Conservation (phyloP, 805 yeast genomes). For the Pichia nanzhaoensis region DNA sequence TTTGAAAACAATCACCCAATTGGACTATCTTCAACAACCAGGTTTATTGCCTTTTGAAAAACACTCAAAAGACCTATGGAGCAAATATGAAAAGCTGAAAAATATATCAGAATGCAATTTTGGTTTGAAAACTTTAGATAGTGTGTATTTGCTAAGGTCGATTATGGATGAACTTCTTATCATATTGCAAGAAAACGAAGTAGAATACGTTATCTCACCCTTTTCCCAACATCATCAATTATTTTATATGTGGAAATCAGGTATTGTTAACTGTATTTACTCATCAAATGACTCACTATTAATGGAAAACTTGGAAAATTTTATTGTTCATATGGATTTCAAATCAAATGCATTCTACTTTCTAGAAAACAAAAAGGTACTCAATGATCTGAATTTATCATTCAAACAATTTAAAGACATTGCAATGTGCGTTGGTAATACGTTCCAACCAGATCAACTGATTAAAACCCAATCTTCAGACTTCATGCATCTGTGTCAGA, state of each 20-base stretch:
- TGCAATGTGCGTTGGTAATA: conserved; percentile 73
- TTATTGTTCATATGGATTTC: conserved; percentile 67
- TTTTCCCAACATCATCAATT: conserved; percentile 76
- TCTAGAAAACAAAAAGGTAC: conserved; percentile 50
- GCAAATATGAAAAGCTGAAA: conserved; percentile 20
- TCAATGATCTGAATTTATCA: conserved; percentile 54
- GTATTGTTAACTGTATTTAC: conserved; percentile 63
- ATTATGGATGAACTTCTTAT: conserved; percentile 50
- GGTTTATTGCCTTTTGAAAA: conserved; percentile 31
- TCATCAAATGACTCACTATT: conserved; percentile 80
- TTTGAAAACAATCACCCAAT: conserved; percentile 35
- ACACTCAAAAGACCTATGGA: conserved; percentile 44
- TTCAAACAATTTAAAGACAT: conserved; percentile 69
- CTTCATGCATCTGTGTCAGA: not conserved
- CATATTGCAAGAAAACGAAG: conserved; percentile 45
- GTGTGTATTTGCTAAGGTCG: conserved; percentile 44
- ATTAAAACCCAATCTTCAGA: conserved; percentile 21
- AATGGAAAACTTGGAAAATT: conserved; percentile 51
- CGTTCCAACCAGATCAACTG: conserved; percentile 60
- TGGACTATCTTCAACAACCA: conserved; percentile 21
- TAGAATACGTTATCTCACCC: conserved; percentile 76
- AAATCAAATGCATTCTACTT: conserved; percentile 59
- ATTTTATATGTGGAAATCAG: conserved; percentile 54
- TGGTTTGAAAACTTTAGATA: conserved; percentile 46
- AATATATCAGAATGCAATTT: conserved; percentile 31